phyloP scores from a whole-genome alignment of 306 rosid genomes.

The peach (Prunus persica) region DNA sequence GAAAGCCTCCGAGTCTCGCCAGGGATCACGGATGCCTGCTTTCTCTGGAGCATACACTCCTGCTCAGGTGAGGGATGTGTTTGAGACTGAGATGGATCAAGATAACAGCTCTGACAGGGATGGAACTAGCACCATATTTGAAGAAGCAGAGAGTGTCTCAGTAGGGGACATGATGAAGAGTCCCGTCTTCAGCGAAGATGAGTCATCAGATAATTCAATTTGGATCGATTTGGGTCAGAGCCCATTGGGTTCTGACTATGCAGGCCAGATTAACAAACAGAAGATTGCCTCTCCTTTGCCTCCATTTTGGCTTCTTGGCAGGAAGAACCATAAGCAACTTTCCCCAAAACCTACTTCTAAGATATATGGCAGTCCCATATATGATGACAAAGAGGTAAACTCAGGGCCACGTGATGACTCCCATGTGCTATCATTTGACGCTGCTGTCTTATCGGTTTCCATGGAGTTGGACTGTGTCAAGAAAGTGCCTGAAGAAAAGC shows the following conservation, averaged over 20 bases:
- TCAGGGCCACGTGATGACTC: conserved; percentile 45
- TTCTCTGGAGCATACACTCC: conserved; percentile 91
- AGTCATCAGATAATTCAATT: conserved; percentile 80
- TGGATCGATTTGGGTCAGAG: conserved; percentile 99
- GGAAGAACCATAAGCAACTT: conserved; percentile 49
- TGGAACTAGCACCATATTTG: conserved; percentile 91
- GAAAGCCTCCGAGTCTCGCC: conserved; percentile 57
- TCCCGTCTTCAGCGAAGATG: conserved; percentile 96
- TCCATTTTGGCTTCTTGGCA: conserved; percentile 69
- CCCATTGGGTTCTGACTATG: conserved; percentile 75
- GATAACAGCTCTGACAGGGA: conserved; percentile 87
- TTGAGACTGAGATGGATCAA: conserved; percentile 90
- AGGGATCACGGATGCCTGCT: conserved; percentile 74
- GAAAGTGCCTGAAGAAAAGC: conserved; percentile 71
- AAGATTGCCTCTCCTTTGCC: conserved; percentile 80
- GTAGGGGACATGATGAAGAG: conserved; percentile 97
- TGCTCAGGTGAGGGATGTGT: conserved; percentile 89
- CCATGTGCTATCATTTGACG: conserved; percentile 81
- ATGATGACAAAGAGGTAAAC: conserved; percentile 60
- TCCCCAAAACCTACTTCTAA: conserved; percentile 69
- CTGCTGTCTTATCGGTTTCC: conserved; percentile 77
- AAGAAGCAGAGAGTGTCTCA: conserved; percentile 82
- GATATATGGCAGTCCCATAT: conserved; percentile 74
- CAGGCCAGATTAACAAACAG: conserved; percentile 50
- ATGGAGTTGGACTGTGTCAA: conserved; percentile 73